Evolutionary conservation across 2,329 filamentous ascomycete genomes (phyloP), one percentile per base, ranked within the genome.

Genomic region (Talaromyces atroroseus): DNA sequence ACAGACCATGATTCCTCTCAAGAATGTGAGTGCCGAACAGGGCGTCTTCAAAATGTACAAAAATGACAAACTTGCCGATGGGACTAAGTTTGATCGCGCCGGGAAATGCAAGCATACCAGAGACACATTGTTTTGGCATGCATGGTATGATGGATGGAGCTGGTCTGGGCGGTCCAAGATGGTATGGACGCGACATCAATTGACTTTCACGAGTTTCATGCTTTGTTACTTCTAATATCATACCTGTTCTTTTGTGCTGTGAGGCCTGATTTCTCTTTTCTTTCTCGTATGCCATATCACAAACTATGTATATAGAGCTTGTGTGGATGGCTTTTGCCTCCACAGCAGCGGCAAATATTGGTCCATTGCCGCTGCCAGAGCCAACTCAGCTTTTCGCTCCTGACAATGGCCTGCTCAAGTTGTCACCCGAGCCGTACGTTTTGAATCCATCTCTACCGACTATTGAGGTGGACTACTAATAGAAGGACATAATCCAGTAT

Each of bases 291-390:
- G 18, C 18, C 1, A 18, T 44, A 46, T 34, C 38, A 7, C 20
- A 32, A 52, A 52, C 40, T 44, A 58, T 58, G 56, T 49, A 58
- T 47, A 58, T 48, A 58, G 46, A 54, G 32, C 52, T 52, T 48
- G 47, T 49, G 34, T 58, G 56, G 56, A 49, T 58, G 51, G 56
- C 47, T n/a, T 38, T 58, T 18, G 51, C 51, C 51, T 54, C 51
- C 40, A 46, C 51, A 32, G 56, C 56, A 53, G 56, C 29, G 36
- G 56, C 56, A 34, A 44, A 23, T 23, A 29, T 58, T 10, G n/a
- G 51, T 45, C 49, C 55, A 23, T 44, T 58, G 32, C 50, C 50
- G 29, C 38, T 58, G 46, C 51, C 56, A 49, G 56, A 53, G 45
- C 56, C 56, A 44, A 54, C 50, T 48, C 38, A 53, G 29, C 32